Evolutionary conservation across 305 asterid species (phyloP), one percentile per base, ranked within the genome.

Genomic region (Solanum chacoense): DNA sequence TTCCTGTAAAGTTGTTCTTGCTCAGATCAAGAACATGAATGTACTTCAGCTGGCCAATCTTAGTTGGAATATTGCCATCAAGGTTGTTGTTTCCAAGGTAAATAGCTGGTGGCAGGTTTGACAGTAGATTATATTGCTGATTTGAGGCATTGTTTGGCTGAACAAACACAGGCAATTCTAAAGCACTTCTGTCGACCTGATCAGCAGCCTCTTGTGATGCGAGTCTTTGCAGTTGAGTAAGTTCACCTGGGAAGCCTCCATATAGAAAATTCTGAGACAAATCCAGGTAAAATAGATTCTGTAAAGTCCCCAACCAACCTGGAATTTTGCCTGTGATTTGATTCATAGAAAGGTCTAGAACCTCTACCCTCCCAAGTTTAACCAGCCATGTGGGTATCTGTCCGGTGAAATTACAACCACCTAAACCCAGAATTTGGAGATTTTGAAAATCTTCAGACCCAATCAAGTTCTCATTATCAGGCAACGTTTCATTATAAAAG

Each of bases 121-220:
- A 69, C 88, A 90, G 63, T 79, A 85, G 92, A 88, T 90, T 89
- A 87, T 91, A 91, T 73, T 96, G 98, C 93, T 93, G 89, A 87
- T 90, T 92, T 88, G 98, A 93, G 74, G 90, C 97, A 73, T 95
- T 95, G 81, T 97, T 93, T 12, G 98, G 98, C 93, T 91, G 89
- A 86, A 94, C 95, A 87, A 96, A 97, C 42, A 97, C 97, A 22
- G 98, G 99, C 94, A 97, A 89, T 94, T 94, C 98, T 73, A 97
- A 89, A 90, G 92, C 91, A 89, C 93, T 95, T 92, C 92, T 87
- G 79, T 91, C 91, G 37, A 93, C 91, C 83, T 88, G 88, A 88
- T 94, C 96, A 26, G 93, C 91, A 76, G 87, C 91, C 89, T 89
- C 90, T 90, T 94, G 92, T 85, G 89, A 87, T 10, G 95, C 91